Conservation (phyloP, 257 asterid species). For the Datura wrightii region DNA sequence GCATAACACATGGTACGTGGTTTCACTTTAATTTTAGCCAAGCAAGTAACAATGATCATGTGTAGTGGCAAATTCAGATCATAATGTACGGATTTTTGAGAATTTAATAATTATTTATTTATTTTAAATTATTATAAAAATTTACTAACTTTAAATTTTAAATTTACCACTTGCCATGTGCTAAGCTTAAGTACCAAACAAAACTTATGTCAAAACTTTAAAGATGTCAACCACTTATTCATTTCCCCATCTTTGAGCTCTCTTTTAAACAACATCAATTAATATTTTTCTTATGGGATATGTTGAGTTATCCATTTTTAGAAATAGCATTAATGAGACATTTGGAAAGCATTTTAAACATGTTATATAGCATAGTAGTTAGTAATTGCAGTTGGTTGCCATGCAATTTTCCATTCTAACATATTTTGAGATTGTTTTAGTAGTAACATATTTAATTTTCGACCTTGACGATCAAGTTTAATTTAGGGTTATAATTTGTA, state of each 20-base stretch:
- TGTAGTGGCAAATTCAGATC: too few species aligned
- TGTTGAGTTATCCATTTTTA: background rate
- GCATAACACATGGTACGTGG: background rate
- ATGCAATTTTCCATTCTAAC: background rate
- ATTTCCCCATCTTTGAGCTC: background rate
- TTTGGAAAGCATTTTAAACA: background rate
- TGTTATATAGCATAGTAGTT: background rate
- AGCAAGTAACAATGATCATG: too few species aligned
- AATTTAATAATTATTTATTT: too few species aligned
- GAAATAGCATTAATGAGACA: background rate
- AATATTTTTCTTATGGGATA: slow-evolving; percentile 1
- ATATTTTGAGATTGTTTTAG: background rate
- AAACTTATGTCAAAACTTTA: background rate
- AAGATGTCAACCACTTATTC: background rate
- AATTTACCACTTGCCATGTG: background rate
- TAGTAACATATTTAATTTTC: background rate
- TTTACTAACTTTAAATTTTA: too few species aligned
- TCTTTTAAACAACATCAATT: slow-evolving; percentile 13
- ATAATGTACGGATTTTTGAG: too few species aligned
- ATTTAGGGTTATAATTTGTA: background rate
- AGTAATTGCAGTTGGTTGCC: background rate
- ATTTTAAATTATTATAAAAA: too few species aligned
- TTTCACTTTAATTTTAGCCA: background rate
- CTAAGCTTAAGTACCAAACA: slow-evolving; percentile 9
- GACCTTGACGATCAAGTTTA: background rate